Conservation (phyloP, 768 basidiomycete genomes). For the Suillus luteus region DNA sequence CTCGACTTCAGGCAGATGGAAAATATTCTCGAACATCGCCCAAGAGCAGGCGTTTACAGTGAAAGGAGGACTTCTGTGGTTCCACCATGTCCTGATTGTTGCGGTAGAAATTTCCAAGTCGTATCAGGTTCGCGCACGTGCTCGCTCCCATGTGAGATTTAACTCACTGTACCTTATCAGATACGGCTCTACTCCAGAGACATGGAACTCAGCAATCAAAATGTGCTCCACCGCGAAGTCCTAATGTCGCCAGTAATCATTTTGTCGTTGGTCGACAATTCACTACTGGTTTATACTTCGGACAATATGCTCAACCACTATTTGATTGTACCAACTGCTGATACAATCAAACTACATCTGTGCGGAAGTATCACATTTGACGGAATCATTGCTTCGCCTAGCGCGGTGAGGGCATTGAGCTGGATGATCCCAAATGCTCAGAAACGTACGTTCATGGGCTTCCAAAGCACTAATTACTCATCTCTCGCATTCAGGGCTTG, state of each 20-base stretch:
- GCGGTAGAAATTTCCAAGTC: constrained; percentile 83
- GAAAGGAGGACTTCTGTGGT: constrained; percentile 93
- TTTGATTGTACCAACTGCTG: constrained; percentile 80
- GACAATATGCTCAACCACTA: constrained; percentile 95
- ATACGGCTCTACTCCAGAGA: constrained; percentile 94
- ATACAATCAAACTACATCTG: constrained; percentile 81
- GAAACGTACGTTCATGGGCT: constrained; percentile 64
- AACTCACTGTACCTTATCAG: constrained; percentile 41
- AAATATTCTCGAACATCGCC: constrained; percentile 73
- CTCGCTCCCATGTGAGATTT: constrained; percentile 4
- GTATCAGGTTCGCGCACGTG: constrained; percentile 57
- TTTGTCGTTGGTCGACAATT: constrained; percentile 92
- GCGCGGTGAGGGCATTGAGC: constrained; percentile 84
- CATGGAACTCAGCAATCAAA: constrained; percentile 78
- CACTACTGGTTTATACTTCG: constrained; percentile 88
- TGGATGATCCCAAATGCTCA: constrained; percentile 97
- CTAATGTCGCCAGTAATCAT: constrained; percentile 80
- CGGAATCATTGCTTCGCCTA: constrained; percentile 84
- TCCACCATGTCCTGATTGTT: constrained; percentile 91
- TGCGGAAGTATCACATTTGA: constrained; percentile 96
- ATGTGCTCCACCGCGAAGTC: constrained; percentile 79
- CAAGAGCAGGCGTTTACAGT: constrained; percentile 90
- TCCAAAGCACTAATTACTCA: constrained; percentile 16
- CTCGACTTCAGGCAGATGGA: constrained; percentile 93
- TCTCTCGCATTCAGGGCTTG: constrained; percentile 63